phyloP scores from a whole-genome alignment of 2,329 filamentous ascomycete species.

The Xylariaceae sp. region DNA sequence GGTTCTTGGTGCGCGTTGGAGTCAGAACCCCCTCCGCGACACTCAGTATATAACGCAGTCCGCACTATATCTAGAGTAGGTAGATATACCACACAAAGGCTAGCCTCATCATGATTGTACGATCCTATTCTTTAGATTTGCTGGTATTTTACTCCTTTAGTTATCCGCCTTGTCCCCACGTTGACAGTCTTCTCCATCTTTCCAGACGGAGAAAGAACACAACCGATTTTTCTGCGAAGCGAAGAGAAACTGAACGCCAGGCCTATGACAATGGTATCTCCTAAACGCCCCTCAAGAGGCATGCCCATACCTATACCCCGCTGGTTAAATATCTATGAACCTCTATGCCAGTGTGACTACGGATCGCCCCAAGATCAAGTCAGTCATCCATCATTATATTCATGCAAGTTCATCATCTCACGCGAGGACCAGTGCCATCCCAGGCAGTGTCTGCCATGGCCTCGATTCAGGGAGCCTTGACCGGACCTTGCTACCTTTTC shows the following conservation, averaged over 20 bases:
- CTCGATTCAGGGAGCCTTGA: conserved; percentile 2
- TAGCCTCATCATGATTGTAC: not conserved
- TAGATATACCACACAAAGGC: not conserved
- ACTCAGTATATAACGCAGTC: no score
- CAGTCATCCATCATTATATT: conserved; percentile 15
- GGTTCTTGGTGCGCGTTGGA: no score
- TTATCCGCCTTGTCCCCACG: conserved; percentile 1
- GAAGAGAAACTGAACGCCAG: conserved; percentile 26
- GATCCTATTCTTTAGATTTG: not conserved
- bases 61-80: no score
- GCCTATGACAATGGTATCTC: conserved; percentile 32
- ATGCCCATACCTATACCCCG: conserved; percentile 8
- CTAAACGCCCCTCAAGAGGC: conserved; percentile 18
- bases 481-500: conserved; percentile 27
- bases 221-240: conserved; percentile 7
- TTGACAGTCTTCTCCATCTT: conserved; percentile 7
- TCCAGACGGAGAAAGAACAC: conserved; percentile 10
- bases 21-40: no score
- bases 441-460: conserved; percentile 11
- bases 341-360: conserved; percentile 16
- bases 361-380: conserved; percentile 16
- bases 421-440: not conserved
- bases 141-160: conserved; percentile 7
- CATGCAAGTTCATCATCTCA: conserved; percentile 12
- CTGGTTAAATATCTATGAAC: not conserved